These are phyloP conservation scores for Acacia confusa DNA, from an alignment of 306 rosid species.

Conservation along the genomic window DNA sequence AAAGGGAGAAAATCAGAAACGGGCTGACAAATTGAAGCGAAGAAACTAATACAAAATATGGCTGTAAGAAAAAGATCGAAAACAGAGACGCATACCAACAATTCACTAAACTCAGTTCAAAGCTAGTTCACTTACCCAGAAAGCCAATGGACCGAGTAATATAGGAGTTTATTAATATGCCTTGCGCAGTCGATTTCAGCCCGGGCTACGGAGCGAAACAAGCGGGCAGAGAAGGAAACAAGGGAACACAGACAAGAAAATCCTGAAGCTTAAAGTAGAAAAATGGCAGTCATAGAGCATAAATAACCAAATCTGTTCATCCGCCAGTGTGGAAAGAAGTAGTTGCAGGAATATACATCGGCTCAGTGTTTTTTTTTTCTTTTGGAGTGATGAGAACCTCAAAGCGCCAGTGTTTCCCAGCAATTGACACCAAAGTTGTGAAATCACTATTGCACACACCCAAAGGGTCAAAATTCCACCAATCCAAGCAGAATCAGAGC, in stretches of 20 bases:
- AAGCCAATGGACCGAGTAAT: not conserved
- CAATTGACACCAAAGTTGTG: not conserved
- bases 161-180: not conserved
- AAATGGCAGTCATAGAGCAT: slow-evolving; percentile 14
- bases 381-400: slow-evolving; percentile 17
- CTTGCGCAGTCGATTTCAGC: not conserved
- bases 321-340: not conserved
- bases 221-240: not conserved
- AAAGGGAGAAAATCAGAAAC: not conserved
- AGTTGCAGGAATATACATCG: not conserved
- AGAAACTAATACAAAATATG: not conserved
- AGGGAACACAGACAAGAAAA: not conserved
- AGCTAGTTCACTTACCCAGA: slow-evolving; percentile 4
- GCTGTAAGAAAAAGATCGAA: slow-evolving; percentile 30
- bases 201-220: not conserved
- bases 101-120: slow-evolving; percentile 11
- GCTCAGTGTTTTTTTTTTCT: no score
- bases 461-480: not conserved
- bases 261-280: not conserved
- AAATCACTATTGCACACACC: not conserved
- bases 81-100: not conserved
- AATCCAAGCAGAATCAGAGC: not conserved
- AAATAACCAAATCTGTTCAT: slow-evolving; percentile 19
- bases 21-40: not conserved
- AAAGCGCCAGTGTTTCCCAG: not conserved